Conservation (phyloP, 2,329 filamentous ascomycete species). For the Grosmannia clavigera region DNA sequence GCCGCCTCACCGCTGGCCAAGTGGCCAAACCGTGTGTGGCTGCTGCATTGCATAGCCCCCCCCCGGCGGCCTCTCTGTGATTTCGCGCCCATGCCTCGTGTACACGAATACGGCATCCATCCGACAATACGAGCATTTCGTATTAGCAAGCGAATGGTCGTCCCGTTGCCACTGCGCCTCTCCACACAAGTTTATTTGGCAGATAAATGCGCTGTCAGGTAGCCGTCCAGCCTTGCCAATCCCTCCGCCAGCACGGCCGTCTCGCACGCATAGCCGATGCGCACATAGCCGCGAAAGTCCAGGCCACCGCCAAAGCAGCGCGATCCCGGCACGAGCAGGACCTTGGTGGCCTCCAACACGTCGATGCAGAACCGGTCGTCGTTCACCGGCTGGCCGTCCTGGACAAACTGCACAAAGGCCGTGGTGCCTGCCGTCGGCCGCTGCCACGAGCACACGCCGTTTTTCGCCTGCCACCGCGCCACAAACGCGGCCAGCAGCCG, state of each 20-base stretch:
- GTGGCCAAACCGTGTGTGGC: too few species aligned
- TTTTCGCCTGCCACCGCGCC: slow-evolving; percentile 40
- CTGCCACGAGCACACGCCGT: slow-evolving; percentile 49
- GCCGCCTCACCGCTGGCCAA: too few species aligned
- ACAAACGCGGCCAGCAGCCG: slow-evolving; percentile 56
- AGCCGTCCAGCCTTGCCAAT: slow-evolving; percentile 35
- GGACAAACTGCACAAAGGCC: slow-evolving; percentile 59
- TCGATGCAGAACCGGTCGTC: slow-evolving; percentile 60
- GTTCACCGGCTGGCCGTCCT: slow-evolving; percentile 46
- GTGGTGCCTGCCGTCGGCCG: slow-evolving; percentile 71
- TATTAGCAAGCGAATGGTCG: too few species aligned
- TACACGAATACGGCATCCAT: too few species aligned
- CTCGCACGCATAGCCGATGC: slow-evolving; percentile 64
- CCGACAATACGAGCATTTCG: too few species aligned
- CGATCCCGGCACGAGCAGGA: slow-evolving; percentile 63
- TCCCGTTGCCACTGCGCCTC: too few species aligned
- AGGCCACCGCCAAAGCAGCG: slow-evolving; percentile 55
- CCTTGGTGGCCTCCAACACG: slow-evolving; percentile 55
- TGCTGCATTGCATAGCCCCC: too few species aligned
- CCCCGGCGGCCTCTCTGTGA: too few species aligned
- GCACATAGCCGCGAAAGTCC: slow-evolving; percentile 63
- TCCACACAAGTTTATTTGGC: too few species aligned
- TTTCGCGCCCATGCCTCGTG: too few species aligned
- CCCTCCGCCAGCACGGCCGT: slow-evolving; percentile 57
- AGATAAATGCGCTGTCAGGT: slow-evolving; percentile 18